Conservation (phyloP, 306 rosid genomes). For the Clitoria ternatea region DNA sequence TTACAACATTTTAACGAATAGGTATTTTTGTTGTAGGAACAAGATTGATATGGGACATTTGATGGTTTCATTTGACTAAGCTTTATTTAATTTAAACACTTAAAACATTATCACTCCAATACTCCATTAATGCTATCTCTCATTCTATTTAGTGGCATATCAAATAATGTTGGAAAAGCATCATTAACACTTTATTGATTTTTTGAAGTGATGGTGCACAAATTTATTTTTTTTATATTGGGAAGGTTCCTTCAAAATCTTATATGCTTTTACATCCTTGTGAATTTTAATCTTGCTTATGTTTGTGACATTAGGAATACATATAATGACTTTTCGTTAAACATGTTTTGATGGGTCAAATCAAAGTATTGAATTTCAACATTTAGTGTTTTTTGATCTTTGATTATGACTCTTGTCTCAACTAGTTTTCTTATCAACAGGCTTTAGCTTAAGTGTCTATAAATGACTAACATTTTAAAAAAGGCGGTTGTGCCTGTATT, state of each 20-base stretch:
- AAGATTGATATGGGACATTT: background rate
- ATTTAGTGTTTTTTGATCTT: too few species aligned
- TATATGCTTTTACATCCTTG: background rate
- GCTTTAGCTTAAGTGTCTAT: background rate
- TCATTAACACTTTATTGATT: background rate
- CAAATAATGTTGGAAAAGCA: background rate
- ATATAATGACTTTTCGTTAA: background rate
- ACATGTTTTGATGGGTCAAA: background rate
- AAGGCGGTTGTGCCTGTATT: background rate
- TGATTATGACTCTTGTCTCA: background rate
- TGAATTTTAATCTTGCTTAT: background rate
- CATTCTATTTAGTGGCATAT: background rate
- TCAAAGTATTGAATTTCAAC: constrained; percentile 6
- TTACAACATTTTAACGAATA: constrained; percentile 53
- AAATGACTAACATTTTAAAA: background rate
- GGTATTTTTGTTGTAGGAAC: constrained; percentile 41
- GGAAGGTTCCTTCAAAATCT: constrained; percentile 3
- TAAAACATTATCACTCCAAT: background rate
- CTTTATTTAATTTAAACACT: background rate
- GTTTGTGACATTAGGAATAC: constrained; percentile 1
- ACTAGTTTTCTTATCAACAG: background rate
- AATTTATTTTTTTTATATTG: background rate
- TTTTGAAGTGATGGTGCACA: constrained; percentile 15
- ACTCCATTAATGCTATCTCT: background rate
- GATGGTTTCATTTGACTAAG: background rate